Evolutionary conservation across 352 stramenopile genomes (phyloP), one percentile per base, ranked within the genome.

Genomic region (Pythium diclinum): DNA sequence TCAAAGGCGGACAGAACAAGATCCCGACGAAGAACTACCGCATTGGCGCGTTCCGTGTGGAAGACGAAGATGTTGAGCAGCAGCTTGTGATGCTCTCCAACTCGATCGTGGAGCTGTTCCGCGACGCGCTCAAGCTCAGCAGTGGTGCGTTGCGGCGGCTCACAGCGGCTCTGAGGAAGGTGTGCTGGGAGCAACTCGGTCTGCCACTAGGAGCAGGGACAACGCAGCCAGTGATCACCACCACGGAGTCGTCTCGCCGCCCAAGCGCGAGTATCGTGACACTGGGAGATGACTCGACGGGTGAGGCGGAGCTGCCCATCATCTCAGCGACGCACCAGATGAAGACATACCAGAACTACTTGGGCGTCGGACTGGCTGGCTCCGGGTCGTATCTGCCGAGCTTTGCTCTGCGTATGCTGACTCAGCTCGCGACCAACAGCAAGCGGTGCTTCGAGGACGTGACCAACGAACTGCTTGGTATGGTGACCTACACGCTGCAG

Each of bases 41-140:
- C 8, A 89, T 93, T 34, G 79, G 76, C 13, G 79, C 81, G 8
- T 88, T 93, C 56, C 79, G 78, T 19, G 69, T 92, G 30, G 83
- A 95, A 72, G 79, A 95, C 58, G 87, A 95, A 75, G 87, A 95
- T 47, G 82, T 95, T 1, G 87, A 95, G 54, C 87, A 95, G 66
- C 87, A 95, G 58, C 70, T 95, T 10, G 71, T 88, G 42, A 95
- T 95, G 87, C 69, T 95, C 8, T 81, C 79, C 34, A 88, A 81
- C 49, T 93, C 87, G n/a, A 88, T 95, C n/a, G 68, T 88, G 16
- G 87, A 93, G 71, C 89, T 94, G 34, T 92, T 95, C 49, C 76
- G 76, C 14, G 80, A 91, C 62, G 84, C 81, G 4, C 68, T 88
- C 1, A 88, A 90, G 51, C 59, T 95, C 3, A 89, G 83, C 56